phyloP scores from a whole-genome alignment of 2,329 filamentous ascomycete genomes.

The Verticillium dahliae region DNA sequence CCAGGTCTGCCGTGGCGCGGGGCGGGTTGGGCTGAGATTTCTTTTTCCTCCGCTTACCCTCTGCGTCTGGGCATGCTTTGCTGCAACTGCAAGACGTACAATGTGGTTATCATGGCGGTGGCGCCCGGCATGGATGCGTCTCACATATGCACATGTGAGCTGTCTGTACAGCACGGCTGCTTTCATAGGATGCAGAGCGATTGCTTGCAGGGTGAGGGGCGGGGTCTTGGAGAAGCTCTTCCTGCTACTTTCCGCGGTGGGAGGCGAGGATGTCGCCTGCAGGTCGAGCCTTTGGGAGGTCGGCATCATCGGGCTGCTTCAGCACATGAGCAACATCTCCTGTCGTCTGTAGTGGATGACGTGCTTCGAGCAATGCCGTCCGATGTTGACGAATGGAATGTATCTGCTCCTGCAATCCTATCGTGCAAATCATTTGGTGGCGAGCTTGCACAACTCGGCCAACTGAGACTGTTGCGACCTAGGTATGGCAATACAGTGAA shows the following conservation, averaged over 20 bases:
- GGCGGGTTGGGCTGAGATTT: too few relatives aligned
- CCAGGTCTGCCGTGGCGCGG: background rate
- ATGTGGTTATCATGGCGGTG: background rate
- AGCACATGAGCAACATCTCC: background rate
- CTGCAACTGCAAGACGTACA: background rate
- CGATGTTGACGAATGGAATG: too few relatives aligned
- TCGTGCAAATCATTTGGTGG: too few relatives aligned
- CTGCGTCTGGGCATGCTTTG: background rate
- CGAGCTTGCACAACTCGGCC: too few relatives aligned
- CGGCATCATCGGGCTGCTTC: background rate
- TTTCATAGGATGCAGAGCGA: background rate
- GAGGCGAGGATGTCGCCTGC: background rate
- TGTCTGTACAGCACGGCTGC: background rate
- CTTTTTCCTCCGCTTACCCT: background rate
- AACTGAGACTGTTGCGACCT: too few relatives aligned
- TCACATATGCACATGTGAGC: background rate
- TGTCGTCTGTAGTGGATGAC: background rate
- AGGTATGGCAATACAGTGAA: too few relatives aligned
- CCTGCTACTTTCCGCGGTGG: background rate
- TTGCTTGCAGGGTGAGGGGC: background rate
- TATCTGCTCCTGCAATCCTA: too few relatives aligned
- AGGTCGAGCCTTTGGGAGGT: background rate
- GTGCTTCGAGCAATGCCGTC: too few relatives aligned
- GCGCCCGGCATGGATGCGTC: background rate
- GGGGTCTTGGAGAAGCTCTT: background rate